phyloP scores from a whole-genome alignment of 331 rosid species.

The Rhamnella rubrinervis region DNA sequence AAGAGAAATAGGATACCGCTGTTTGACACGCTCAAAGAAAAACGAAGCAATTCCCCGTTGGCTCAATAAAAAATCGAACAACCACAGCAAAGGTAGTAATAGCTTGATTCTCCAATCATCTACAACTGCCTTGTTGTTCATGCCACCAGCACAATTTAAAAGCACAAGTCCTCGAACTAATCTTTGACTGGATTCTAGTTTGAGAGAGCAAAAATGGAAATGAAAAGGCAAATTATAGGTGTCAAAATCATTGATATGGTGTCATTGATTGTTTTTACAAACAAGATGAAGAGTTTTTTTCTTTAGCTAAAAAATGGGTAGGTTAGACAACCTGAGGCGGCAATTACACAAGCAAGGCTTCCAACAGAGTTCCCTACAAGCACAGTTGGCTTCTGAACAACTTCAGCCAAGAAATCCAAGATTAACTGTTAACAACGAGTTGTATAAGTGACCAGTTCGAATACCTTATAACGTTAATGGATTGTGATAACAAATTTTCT shows the following conservation, averaged over 20 bases:
- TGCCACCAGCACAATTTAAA: constrained; percentile 89
- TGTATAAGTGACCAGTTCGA: background rate
- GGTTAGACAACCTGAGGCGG: constrained; percentile 70
- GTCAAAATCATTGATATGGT: constrained; percentile 10
- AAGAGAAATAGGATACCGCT: constrained; percentile 44
- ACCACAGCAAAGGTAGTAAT: constrained; percentile 70
- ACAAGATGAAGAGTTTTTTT: constrained; percentile 7
- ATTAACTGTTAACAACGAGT: constrained; percentile 57
- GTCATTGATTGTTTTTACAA: constrained; percentile 1
- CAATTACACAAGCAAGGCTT: constrained; percentile 93
- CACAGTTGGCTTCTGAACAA: constrained; percentile 75
- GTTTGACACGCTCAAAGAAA: constrained; percentile 75
- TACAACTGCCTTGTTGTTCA: constrained; percentile 92
- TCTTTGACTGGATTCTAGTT: constrained; percentile 55
- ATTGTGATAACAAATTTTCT: background rate
- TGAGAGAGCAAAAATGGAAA: constrained; percentile 23
- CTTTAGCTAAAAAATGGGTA: constrained; percentile 9
- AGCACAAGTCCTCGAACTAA: constrained; percentile 75
- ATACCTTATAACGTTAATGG: background rate
- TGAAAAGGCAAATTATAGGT: constrained; percentile 17
- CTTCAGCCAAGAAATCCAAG: constrained; percentile 76
- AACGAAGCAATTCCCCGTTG: constrained; percentile 70
- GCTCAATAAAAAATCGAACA: constrained; percentile 69
- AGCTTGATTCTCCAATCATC: constrained; percentile 98
- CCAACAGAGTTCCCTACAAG: constrained; percentile 92